Evolutionary conservation across 139 green algal genomes (phyloP).

Genomic region (Limnomonas spitsbergensis): DNA sequence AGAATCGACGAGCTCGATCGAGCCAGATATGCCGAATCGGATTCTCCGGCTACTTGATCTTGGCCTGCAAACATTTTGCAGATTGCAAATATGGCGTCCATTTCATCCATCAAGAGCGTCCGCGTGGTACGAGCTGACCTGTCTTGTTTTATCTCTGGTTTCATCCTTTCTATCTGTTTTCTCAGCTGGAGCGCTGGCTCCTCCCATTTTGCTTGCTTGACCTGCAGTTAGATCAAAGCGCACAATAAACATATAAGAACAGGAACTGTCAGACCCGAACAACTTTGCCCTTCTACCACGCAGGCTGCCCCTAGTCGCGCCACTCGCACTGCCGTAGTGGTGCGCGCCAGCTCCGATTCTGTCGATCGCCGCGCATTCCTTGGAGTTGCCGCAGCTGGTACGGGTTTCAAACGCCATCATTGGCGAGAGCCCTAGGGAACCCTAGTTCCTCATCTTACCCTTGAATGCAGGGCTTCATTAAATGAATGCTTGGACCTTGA

Average conservation of each 20-base stretch:
- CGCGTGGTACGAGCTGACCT: background rate
- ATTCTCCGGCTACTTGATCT: no score
- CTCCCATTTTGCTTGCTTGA: background rate
- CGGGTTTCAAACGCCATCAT: background rate
- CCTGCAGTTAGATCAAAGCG: background rate
- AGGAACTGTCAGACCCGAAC: background rate
- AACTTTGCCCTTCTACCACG: background rate
- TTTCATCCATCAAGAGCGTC: background rate
- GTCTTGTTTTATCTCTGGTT: no score
- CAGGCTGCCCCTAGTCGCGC: background rate
- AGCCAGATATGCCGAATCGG: no score
- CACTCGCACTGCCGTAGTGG: conserved; percentile 19
- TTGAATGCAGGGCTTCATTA: background rate
- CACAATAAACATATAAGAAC: background rate
- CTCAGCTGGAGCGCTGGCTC: background rate
- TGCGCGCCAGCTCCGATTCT: conserved; percentile 22
- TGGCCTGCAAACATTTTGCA: no score
- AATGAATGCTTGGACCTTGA: no score
- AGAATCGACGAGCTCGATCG: no score
- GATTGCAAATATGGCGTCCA: background rate
- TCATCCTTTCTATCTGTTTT: background rate
- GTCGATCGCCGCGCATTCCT: conserved; percentile 24
- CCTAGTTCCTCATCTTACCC: background rate
- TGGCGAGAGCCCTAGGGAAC: background rate
- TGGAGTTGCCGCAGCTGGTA: conserved; percentile 26